Percentiles rank a stretch among this genome's conserved stretches.
Evolutionary conservation across 345 rosid species (phyloP).

Genomic region (Toxicodendron radicans): DNA sequence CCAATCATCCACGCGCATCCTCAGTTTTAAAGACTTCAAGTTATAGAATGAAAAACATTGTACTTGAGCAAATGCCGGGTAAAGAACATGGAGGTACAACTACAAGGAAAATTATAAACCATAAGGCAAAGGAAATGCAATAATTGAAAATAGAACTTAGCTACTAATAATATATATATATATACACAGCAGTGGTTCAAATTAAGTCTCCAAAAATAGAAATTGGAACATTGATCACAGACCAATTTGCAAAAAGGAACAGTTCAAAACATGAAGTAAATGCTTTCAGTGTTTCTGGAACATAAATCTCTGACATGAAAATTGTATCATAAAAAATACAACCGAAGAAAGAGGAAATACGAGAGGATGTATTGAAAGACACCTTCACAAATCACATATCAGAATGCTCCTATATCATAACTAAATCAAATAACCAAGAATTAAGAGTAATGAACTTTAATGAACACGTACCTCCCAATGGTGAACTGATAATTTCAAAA

Average conservation of each 20-base stretch:
- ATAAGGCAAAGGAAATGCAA: neutral
- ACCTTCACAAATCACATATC: neutral
- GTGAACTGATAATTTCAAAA: neutral
- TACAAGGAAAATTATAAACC: neutral
- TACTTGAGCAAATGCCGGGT: neutral
- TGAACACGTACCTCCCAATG: neutral
- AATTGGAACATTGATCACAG: neutral
- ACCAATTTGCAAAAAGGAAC: neutral
- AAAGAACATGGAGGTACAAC: neutral
- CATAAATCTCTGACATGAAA: too few relatives aligned
- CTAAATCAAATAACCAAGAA: too few relatives aligned
- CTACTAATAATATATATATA: neutral
- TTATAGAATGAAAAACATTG: neutral
- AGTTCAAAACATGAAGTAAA: neutral
- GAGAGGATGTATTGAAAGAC: neutral
- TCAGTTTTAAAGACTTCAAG: constrained; percentile 1
- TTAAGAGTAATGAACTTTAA: too few relatives aligned
- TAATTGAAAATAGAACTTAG: neutral
- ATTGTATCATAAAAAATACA: too few relatives aligned
- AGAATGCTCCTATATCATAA: neutral
- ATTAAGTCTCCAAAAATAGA: neutral
- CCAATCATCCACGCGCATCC: neutral
- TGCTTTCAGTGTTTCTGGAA: neutral
- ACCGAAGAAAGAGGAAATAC: neutral
- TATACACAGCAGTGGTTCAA: neutral